Base-by-base conservation (phyloP, 139 green algal species). In the Closterium sp. region DNA sequence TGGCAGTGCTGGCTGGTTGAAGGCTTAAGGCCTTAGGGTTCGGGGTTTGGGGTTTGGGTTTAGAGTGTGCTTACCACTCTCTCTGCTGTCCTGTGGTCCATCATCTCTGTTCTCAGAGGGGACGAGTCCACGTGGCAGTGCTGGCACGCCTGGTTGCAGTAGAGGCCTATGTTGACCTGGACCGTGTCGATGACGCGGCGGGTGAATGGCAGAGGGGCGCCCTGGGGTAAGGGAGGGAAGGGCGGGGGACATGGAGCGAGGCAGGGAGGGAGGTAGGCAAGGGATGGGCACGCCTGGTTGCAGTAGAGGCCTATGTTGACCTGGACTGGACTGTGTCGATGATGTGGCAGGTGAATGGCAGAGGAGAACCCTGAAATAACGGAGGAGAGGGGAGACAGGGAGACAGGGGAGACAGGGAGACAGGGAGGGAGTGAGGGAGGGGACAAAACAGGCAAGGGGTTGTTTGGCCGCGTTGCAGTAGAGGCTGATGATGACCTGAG, bases 91-190 rank as follows among this genome's bases (percentile, higher is more conserved):
- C 83, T 84, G 2, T 90, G 33, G 84, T 95, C 94, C 96, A 98
- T 98, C 92, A 96, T 94, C 93, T 98, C 97, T 0, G 85, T 93
- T 2, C 97, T 94, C 90, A 95, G 94, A 9, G 98, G 98, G 0
- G 97, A 98, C 43, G 94, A 97, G 92, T 99, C 98, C 88, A 99
- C 98, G 92, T 99, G 98, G 95, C 98, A 99, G 94, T 99, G 98
- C 31, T 90, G 95, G 96, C 98, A 99, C 64, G 94, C 95, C 94
- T 99, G 98, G 95, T 99, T 99, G 97, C 98, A 99, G 95, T 98
- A 99, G 8, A 99, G 95, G 0, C 98, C 98, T 34, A 99, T 97
- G 95, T 99, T 99, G 28, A 99, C 95, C 95, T 99, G 98, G 3
- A 99, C 81, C 1, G 97, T 97, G 21, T 88, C 95, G 6, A 96